phyloP scores from a whole-genome alignment of 108 stramenopile species.

The Aurantiochytrium sp. region DNA sequence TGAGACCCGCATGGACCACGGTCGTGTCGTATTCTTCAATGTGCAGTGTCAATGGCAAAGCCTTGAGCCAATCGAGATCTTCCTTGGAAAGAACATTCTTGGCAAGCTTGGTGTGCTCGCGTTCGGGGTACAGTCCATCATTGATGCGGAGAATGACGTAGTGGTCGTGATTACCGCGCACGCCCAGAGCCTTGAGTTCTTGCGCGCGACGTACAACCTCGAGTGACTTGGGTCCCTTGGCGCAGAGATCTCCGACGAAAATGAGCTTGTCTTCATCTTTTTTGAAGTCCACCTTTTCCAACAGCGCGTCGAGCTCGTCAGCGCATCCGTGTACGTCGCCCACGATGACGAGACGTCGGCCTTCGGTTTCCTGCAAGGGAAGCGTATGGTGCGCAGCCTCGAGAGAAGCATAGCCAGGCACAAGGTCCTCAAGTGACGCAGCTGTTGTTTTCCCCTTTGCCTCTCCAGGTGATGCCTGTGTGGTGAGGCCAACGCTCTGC shows the following conservation, averaged over 20 bases:
- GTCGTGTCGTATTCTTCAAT: slow-evolving; percentile 68
- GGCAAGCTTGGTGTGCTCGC: not conserved
- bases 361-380: not conserved
- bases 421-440: not conserved
- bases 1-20: slow-evolving; percentile 90
- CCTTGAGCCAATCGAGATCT: slow-evolving; percentile 77
- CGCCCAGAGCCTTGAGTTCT: slow-evolving; percentile 77
- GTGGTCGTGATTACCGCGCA: slow-evolving; percentile 91
- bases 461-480: too few relatives aligned
- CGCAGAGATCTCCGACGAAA: slow-evolving; percentile 82
- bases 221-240: slow-evolving; percentile 83
- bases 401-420: not conserved
- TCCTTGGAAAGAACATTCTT: slow-evolving; percentile 36
- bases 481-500: too few relatives aligned
- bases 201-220: slow-evolving; percentile 77
- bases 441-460: too few relatives aligned
- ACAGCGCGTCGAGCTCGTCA: slow-evolving; percentile 74
- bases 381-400: slow-evolving; percentile 21
- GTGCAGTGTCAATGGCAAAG: slow-evolving; percentile 77
- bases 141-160: slow-evolving; percentile 54
- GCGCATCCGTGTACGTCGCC: slow-evolving; percentile 91
- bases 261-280: slow-evolving; percentile 74
- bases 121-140: not conserved
- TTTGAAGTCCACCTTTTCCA: slow-evolving; percentile 69
- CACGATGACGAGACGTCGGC: slow-evolving; percentile 41